These are phyloP conservation scores for Aspergillaceae sp. DNA, from an alignment of 2,329 filamentous ascomycete genomes.

Conservation along the genomic window DNA sequence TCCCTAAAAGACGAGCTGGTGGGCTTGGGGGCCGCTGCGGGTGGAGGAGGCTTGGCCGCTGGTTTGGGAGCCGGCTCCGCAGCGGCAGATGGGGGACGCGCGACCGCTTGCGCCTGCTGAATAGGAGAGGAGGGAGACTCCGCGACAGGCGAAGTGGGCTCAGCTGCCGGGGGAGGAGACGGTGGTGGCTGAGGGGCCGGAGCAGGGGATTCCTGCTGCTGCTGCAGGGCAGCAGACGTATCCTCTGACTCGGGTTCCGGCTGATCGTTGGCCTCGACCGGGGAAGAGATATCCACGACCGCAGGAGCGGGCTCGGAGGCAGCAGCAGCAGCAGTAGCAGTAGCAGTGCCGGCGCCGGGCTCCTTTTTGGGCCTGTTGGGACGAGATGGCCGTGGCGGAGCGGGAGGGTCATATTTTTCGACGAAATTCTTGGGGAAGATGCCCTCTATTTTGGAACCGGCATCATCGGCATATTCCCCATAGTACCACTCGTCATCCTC, in stretches of 20 bases:
- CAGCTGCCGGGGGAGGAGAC: conserved; percentile 15
- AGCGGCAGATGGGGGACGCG: conserved; percentile 15
- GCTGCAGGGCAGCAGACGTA: conserved; percentile 15
- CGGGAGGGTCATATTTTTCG: conserved; percentile 85
- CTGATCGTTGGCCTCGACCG: conserved; percentile 21
- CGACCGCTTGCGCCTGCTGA: conserved; percentile 15
- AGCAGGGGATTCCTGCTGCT: conserved; percentile 5
- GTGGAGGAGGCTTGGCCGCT: conserved; percentile 54
- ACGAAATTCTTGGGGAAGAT: conserved; percentile 97
- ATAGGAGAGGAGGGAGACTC: conserved; percentile 20
- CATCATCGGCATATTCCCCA: conserved; percentile 73
- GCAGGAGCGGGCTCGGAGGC: conserved; percentile 23
- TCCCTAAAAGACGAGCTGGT: conserved; percentile 74
- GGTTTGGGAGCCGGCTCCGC: conserved; percentile 34
- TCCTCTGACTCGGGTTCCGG: conserved; percentile 26
- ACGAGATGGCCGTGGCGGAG: conserved; percentile 76
- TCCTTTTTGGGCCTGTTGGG: conserved; percentile 61
- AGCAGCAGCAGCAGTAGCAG: conserved; percentile 12
- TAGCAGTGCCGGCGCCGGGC: conserved; percentile 21
- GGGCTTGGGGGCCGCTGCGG: conserved; percentile 62
- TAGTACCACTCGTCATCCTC: conserved; percentile 93
- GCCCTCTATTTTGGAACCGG: conserved; percentile 67
- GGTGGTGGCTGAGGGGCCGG: conserved; percentile 10
- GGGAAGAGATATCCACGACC: conserved; percentile 13
- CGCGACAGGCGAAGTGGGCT: conserved; percentile 14